Evolutionary conservation across 164 flowering plant species (phyloP).

Genomic region (Nymphaea thermarum): DNA sequence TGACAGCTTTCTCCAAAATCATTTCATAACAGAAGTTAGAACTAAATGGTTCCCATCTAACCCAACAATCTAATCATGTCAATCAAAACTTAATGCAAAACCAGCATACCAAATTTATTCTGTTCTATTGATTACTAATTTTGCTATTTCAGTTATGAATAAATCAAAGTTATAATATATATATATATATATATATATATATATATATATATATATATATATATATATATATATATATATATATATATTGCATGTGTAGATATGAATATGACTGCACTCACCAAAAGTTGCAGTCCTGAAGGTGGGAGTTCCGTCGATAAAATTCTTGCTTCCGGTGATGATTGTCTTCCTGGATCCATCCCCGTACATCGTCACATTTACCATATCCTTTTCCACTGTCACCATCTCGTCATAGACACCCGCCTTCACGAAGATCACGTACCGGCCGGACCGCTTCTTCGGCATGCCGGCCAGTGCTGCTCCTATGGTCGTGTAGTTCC

Average conservation of each 20-base stretch:
- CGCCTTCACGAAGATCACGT: slow-evolving; percentile 46
- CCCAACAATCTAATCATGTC: too few species aligned
- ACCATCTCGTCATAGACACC: slow-evolving; percentile 65
- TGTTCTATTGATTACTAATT: too few species aligned
- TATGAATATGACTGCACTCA: slow-evolving; percentile 4
- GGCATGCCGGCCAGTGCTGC: slow-evolving; percentile 62
- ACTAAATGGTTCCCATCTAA: too few species aligned
- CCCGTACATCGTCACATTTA: slow-evolving; percentile 61
- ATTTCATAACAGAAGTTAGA: too few species aligned
- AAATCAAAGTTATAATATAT: too few species aligned
- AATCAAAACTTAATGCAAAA: too few species aligned
- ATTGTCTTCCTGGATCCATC: slow-evolving; percentile 72
- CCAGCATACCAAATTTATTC: too few species aligned
- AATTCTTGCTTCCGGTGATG: slow-evolving; percentile 56
- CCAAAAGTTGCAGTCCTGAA: slow-evolving; percentile 63
- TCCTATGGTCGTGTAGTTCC: slow-evolving; percentile 42
- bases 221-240: too few species aligned
- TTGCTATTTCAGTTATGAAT: not conserved
- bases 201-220: too few species aligned
- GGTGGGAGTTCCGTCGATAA: slow-evolving; percentile 49
- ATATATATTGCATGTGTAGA: not conserved
- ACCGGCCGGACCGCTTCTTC: slow-evolving; percentile 35
- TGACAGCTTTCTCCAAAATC: too few species aligned
- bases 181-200: too few species aligned
- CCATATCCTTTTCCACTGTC: slow-evolving; percentile 40